Evolutionary conservation across 1,139 yeast species (phyloP).

Genomic region (Kodamaea derodonti): DNA sequence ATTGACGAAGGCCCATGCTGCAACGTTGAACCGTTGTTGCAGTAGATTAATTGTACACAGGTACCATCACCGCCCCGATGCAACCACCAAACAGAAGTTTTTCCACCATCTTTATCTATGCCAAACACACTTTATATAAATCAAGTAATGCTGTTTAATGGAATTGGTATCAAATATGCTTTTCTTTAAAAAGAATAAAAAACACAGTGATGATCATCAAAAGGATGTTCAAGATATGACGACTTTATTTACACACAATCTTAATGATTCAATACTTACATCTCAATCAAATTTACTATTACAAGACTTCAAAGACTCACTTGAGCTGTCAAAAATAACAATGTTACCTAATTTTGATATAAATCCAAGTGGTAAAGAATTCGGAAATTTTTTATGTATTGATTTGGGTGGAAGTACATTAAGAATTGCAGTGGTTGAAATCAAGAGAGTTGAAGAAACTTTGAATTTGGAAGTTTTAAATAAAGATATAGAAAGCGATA

Average conservation of each 20-base stretch:
- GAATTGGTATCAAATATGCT: background rate
- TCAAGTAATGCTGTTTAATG: background rate
- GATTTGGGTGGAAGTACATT: conserved; percentile 58
- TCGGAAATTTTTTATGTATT: conserved; percentile 43
- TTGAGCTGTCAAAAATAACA: conserved; percentile 30
- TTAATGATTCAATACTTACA: conserved; percentile 11
- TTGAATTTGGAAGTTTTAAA: background rate
- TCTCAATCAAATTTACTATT: conserved; percentile 11
- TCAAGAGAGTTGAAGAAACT: conserved; percentile 14
- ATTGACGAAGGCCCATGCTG: background rate
- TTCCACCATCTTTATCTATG: background rate
- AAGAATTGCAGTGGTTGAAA: conserved; percentile 44
- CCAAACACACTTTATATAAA: background rate
- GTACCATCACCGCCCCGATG: background rate
- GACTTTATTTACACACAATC: conserved; percentile 9
- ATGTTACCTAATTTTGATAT: conserved; percentile 48
- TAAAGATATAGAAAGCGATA: background rate
- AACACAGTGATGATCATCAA: background rate
- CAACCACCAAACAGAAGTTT: background rate
- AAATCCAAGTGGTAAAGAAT: conserved; percentile 40
- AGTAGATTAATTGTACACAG: background rate
- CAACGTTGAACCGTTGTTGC: background rate
- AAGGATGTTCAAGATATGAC: conserved; percentile 1
- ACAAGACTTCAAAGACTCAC: conserved; percentile 26
- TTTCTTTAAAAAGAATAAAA: conserved; percentile 1